Evolutionary conservation across 768 basidiomycete species (phyloP).

Genomic region (Phaeotremella skinneri): DNA sequence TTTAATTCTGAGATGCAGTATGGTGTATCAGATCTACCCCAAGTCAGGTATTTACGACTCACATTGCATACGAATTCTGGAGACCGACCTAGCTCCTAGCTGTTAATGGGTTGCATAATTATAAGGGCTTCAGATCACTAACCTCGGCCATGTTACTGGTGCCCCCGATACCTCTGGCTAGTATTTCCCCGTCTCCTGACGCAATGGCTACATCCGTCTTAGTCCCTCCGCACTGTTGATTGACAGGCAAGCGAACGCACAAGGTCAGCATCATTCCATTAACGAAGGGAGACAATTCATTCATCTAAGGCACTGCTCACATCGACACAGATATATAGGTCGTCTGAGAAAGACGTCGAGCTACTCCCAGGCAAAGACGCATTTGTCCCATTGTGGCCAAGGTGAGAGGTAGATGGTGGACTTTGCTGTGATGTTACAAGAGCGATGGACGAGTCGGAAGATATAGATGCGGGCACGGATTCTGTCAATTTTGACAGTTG

Average conservation of each 20-base stretch:
- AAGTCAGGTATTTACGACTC: background rate
- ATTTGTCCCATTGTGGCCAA: background rate
- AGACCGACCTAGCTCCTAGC: slow-evolving; percentile 19
- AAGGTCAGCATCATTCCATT: too few relatives aligned
- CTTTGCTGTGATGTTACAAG: too few relatives aligned
- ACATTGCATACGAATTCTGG: slow-evolving; percentile 21
- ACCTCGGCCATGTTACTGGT: slow-evolving; percentile 86
- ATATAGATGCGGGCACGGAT: background rate
- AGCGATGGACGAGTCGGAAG: too few relatives aligned
- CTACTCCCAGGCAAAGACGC: background rate
- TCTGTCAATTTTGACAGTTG: background rate
- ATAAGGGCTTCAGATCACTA: slow-evolving; percentile 40
- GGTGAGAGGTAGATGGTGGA: background rate
- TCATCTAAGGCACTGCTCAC: slow-evolving; percentile 10
- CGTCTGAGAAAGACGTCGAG: background rate
- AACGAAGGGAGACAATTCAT: background rate
- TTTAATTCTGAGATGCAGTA: slow-evolving; percentile 28
- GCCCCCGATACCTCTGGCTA: slow-evolving; percentile 68
- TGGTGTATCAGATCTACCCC: too few relatives aligned
- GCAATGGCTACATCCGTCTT: slow-evolving; percentile 78
- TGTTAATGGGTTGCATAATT: background rate
- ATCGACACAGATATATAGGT: slow-evolving; percentile 28
- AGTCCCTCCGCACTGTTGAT: slow-evolving; percentile 66
- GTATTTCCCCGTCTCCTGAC: slow-evolving; percentile 59
- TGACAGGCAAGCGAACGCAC: too few relatives aligned